These are phyloP conservation scores for Trypanosoma grayi DNA, from an alignment of 208 protist genomes.

Conservation along the genomic window DNA sequence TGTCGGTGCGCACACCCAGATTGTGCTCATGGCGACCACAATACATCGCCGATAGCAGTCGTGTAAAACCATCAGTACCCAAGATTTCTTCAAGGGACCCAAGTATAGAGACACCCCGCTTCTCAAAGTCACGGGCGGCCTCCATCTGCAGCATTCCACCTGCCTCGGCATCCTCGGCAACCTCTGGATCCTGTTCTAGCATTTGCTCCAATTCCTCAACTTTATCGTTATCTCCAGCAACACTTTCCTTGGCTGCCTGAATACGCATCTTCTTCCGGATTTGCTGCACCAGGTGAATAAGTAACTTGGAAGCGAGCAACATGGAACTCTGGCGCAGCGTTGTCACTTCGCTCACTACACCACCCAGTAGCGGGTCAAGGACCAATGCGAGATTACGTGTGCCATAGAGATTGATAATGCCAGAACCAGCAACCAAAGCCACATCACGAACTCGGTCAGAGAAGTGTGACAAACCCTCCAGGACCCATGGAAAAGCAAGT, in stretches of 20 bases:
- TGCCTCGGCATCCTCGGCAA: conserved; percentile 8
- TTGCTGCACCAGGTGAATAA: conserved; percentile 85
- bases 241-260: conserved; percentile 39
- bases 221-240: conserved; percentile 24
- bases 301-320: conserved; percentile 84
- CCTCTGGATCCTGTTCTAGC: conserved; percentile 11
- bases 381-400: conserved; percentile 80
- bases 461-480: conserved; percentile 90
- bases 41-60: conserved; percentile 80
- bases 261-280: conserved; percentile 87
- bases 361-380: conserved; percentile 75
- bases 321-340: conserved; percentile 88
- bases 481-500: conserved; percentile 81
- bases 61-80: conserved; percentile 64
- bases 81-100: conserved; percentile 79
- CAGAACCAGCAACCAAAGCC: conserved; percentile 81
- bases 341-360: conserved; percentile 81
- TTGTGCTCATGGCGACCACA: conserved; percentile 85
- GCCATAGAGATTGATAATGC: conserved; percentile 89
- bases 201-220: conserved; percentile 26
- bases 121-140: conserved; percentile 81
- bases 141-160: conserved; percentile 68
- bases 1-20: conserved; percentile 67
- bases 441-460: conserved; percentile 88
- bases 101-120: conserved; percentile 82